Evolutionary conservation across 768 basidiomycete species (phyloP), one percentile per base, ranked within the genome.

Genomic region (Mycena rosella): DNA sequence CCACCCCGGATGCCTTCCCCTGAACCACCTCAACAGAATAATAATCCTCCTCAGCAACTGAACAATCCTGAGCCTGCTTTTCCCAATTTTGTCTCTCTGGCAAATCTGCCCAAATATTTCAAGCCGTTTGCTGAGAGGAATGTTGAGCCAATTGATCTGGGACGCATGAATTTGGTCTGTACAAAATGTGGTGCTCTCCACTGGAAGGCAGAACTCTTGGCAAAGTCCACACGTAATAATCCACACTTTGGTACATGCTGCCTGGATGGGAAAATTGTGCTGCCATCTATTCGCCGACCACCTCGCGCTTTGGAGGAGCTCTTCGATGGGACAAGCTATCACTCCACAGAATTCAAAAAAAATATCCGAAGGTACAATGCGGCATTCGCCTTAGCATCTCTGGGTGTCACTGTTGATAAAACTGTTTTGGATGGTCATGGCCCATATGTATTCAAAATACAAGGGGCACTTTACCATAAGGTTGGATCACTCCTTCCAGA

Each of bases 161-260:
- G 82, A 0, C 56, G 59, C 0, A 84, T 83, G 82, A 68, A 80
- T 65, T 26, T 78, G 2, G 20, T 44, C 27, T 83, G 81, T 65
- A 67, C 58, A 4, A 29, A 70, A 32, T 83, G 82, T 69, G 63
- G 67, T 14, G 82, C 82, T 8, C 70, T 78, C 2, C 82, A 84
- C 58, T 84, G 81, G 80, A 30, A 65, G 4, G 73, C 30, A 9
- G 82, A 84, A 60, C 47, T 15, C 55, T 79, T 0, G 30, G 56
- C n/a, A n/a, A n/a, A n/a, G 0, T 74, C 71, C 6, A 65, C 74
- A 1, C 27, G 36, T 13, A 24, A 2, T 2, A 18, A 15, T 29
- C 79, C 77, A 2, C 27, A 60, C 15, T 85, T 82, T 70, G 74
- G 78, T 2, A 74, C 59, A 14, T 85, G 83, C 69, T 85, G 83